Evolutionary conservation across 2,329 filamentous ascomycete genomes (phyloP).

Genomic region (Cercospora sp.): DNA sequence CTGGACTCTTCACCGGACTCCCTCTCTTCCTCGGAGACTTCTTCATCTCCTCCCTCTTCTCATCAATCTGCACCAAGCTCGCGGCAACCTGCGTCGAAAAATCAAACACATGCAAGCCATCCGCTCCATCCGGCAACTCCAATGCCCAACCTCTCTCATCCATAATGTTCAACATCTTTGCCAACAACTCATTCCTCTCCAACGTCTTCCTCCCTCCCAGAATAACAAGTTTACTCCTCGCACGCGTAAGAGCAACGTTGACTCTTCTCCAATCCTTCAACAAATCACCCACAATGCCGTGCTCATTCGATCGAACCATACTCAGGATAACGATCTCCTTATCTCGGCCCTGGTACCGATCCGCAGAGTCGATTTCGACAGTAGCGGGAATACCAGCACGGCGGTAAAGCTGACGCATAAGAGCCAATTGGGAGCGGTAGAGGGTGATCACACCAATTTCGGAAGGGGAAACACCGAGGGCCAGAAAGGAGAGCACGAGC

Average conservation of each 20-base stretch:
- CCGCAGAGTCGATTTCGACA: slow-evolving; percentile 94
- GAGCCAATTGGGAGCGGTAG: slow-evolving; percentile 86
- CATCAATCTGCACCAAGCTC: slow-evolving; percentile 5
- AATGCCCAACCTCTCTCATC: slow-evolving; percentile 77
- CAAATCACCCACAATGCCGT: slow-evolving; percentile 80
- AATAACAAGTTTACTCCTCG: slow-evolving; percentile 87
- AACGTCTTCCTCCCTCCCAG: slow-evolving; percentile 80
- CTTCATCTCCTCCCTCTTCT: neutral
- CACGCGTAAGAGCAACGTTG: slow-evolving; percentile 92
- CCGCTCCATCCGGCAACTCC: slow-evolving; percentile 53
- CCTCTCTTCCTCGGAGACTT: slow-evolving; percentile 3
- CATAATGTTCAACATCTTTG: slow-evolving; percentile 74
- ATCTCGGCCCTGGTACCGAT: slow-evolving; percentile 94
- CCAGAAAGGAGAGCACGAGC: slow-evolving; percentile 75
- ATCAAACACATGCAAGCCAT: slow-evolving; percentile 29
- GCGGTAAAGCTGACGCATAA: slow-evolving; percentile 70
- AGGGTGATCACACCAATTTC: slow-evolving; percentile 96
- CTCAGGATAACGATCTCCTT: slow-evolving; percentile 89
- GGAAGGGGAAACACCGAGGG: slow-evolving; percentile 68
- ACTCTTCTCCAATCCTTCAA: slow-evolving; percentile 89
- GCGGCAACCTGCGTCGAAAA: slow-evolving; percentile 30
- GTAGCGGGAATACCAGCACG: slow-evolving; percentile 46
- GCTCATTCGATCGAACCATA: slow-evolving; percentile 83
- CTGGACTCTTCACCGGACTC: neutral
- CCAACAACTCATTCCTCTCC: slow-evolving; percentile 69